A percentile compares a stretch with the other conserved stretches of the same genome.
phyloP scores from a whole-genome alignment of 2,329 filamentous ascomycete genomes.

The Fusarium sororula region DNA sequence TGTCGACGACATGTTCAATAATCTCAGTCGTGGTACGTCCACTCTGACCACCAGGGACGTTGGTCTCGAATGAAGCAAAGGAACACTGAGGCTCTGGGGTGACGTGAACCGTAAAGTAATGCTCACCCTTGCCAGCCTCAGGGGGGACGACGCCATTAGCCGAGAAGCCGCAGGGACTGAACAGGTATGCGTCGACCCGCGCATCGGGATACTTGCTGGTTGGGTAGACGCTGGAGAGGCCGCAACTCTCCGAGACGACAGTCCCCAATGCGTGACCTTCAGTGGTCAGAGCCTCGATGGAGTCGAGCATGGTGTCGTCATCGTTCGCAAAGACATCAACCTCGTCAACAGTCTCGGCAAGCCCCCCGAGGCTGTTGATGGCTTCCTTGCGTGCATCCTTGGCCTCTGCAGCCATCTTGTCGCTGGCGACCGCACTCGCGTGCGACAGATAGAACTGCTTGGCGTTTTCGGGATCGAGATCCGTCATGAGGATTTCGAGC shows the following conservation, averaged over 20 bases:
- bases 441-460: conserved; percentile 75
- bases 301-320: conserved; percentile 61
- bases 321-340: conserved; percentile 84
- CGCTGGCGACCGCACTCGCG: conserved; percentile 90
- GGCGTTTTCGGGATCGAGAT: conserved; percentile 73
- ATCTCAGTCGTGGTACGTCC: conserved; percentile 90
- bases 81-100: conserved; percentile 97
- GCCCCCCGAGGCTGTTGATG: conserved; percentile 66
- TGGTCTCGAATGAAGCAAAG: conserved; percentile 98
- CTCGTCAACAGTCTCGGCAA: conserved; percentile 65
- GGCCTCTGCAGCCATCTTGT: conserved; percentile 76
- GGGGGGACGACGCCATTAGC: conserved; percentile 95
- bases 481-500: conserved; percentile 77
- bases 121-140: conserved; percentile 65
- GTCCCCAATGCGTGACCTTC: conserved; percentile 95
- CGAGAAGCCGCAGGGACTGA: conserved; percentile 96
- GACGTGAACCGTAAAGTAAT: conserved; percentile 99
- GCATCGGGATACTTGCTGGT: conserved; percentile 88
- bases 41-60: conserved; percentile 88
- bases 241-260: conserved; percentile 89
- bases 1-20: conserved; percentile 91
- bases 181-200: conserved; percentile 93
- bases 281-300: conserved; percentile 81
- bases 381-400: conserved; percentile 69
- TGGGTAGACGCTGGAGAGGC: conserved; percentile 89